Evolutionary conservation across 345 rosid species (phyloP).

Genomic region (Gossypium turneri): DNA sequence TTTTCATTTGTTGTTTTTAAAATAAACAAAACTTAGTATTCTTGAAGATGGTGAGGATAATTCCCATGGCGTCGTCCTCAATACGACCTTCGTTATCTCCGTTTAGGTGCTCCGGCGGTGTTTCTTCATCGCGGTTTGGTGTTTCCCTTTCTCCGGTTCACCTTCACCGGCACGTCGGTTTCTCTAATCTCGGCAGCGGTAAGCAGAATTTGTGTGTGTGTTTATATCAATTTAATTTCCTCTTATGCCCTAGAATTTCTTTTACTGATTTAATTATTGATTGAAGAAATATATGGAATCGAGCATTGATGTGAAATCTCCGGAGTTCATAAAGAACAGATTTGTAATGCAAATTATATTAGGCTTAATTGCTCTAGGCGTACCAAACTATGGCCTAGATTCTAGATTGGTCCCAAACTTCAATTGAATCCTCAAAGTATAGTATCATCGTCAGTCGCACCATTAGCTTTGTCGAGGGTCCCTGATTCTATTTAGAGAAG

Average conservation of each 20-base stretch:
- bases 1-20: background rate
- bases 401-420: no score
- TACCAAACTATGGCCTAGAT: no score
- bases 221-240: background rate
- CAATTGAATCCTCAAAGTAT: no score
- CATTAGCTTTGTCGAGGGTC: no score
- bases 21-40: background rate
- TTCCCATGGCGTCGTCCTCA: slow-evolving; percentile 82
- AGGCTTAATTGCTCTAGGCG: no score
- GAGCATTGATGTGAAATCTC: background rate
- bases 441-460: no score
- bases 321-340: background rate
- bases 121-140: slow-evolving; percentile 35
- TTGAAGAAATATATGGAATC: background rate
- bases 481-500: no score
- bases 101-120: slow-evolving; percentile 32
- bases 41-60: slow-evolving; percentile 52
- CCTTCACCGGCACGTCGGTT: slow-evolving; percentile 41
- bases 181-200: slow-evolving; percentile 52
- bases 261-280: background rate
- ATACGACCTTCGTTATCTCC: slow-evolving; percentile 63
- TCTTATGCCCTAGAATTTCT: background rate
- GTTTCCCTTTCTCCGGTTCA: slow-evolving; percentile 27
- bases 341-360: background rate
- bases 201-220: background rate